phyloP scores from a whole-genome alignment of 441 rosid genomes.

The Flueggea neowawraea region DNA sequence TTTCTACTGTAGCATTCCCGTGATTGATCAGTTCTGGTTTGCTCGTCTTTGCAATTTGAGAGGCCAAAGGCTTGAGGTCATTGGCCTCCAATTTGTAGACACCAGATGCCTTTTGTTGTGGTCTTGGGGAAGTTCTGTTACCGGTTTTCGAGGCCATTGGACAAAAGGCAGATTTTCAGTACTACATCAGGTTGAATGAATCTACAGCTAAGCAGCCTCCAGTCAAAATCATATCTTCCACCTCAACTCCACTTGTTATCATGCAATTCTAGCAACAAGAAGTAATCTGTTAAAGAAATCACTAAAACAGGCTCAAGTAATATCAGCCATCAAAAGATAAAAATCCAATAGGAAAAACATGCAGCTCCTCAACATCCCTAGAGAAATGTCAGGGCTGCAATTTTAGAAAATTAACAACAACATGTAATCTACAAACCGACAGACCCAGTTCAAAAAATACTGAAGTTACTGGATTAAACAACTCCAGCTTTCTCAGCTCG shows the following conservation, averaged over 20 bases:
- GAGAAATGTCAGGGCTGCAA: no score
- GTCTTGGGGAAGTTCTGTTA: slow-evolving; percentile 36
- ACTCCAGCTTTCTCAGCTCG: no score
- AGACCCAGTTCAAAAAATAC: not conserved
- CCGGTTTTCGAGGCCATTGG: slow-evolving; percentile 51
- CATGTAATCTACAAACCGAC: not conserved
- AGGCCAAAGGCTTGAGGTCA: slow-evolving; percentile 28
- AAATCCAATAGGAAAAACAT: not conserved
- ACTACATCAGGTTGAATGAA: slow-evolving; percentile 27
- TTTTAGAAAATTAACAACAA: not conserved
- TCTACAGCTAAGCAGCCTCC: slow-evolving; percentile 16
- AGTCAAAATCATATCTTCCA: slow-evolving; percentile 16
- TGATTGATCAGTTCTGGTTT: slow-evolving; percentile 28
- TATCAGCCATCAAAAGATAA: no score
- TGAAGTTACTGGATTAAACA: not conserved
- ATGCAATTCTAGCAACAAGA: slow-evolving; percentile 15
- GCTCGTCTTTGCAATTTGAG: slow-evolving; percentile 33
- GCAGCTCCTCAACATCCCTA: slow-evolving; percentile 5
- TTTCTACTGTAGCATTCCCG: slow-evolving; percentile 30
- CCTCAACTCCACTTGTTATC: slow-evolving; percentile 4
- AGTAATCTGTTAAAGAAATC: slow-evolving; percentile 15
- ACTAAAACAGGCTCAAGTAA: not conserved
- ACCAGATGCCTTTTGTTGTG: slow-evolving; percentile 29
- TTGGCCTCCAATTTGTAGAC: slow-evolving; percentile 35
- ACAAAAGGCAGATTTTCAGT: slow-evolving; percentile 6